phyloP scores from a whole-genome alignment of 139 green algal genomes.

The Prasinococcaceae sp. region DNA sequence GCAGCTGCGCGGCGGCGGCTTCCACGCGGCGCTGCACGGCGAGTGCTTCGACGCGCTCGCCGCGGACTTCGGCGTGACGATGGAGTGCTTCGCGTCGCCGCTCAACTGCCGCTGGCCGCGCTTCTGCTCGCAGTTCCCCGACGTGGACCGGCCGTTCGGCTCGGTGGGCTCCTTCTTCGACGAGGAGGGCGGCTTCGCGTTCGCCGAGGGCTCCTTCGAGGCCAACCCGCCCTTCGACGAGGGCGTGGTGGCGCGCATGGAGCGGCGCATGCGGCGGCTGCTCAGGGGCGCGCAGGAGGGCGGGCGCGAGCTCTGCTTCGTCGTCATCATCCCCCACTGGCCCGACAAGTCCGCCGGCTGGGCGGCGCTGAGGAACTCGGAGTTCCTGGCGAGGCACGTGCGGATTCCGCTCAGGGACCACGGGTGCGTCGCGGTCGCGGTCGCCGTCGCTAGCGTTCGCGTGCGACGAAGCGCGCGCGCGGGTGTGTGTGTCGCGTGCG shows the following conservation, averaged over 20 bases:
- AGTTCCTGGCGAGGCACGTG: neutral
- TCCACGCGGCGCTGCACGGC: conserved; percentile 8
- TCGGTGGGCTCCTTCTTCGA: conserved; percentile 11
- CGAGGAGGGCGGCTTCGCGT: neutral
- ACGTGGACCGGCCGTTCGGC: conserved; percentile 14
- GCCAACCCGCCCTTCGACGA: conserved; percentile 16
- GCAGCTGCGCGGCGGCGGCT: neutral
- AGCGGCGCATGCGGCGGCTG: neutral
- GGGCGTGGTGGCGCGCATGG: neutral
- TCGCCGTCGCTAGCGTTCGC: no score
- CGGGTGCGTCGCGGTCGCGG: no score
- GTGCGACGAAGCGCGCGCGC: no score
- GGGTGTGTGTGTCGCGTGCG: no score
- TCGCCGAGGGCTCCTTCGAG: neutral
- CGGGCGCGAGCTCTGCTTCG: neutral
- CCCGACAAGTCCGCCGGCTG: neutral
- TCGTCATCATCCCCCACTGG: conserved; percentile 6
- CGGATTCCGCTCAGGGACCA: conserved; percentile 3
- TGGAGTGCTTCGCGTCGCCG: conserved; percentile 15
- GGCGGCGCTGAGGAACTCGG: neutral
- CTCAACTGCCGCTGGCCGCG: conserved; percentile 4
- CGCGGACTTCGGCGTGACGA: neutral
- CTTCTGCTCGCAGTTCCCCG: conserved; percentile 11
- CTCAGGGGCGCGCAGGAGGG: neutral
- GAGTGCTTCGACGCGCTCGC: conserved; percentile 8